phyloP scores from a whole-genome alignment of 495 filamentous ascomycete species.

The Polyplosphaeria fusca region DNA sequence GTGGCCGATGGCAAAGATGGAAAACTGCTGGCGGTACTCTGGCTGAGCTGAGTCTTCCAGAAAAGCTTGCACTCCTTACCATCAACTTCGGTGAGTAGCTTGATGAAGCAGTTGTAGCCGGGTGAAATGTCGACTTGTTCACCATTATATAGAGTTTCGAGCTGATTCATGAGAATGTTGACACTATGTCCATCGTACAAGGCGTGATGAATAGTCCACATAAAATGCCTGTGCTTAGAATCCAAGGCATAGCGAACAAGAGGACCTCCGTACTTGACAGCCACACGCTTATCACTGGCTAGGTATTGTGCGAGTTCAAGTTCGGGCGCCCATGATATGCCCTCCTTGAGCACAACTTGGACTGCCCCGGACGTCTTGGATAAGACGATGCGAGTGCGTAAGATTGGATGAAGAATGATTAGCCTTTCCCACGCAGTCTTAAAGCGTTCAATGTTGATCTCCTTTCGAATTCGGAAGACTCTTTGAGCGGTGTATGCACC shows the following conservation, averaged over 20 bases:
- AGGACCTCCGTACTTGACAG: conserved; percentile 11
- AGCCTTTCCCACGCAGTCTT: conserved; percentile 54
- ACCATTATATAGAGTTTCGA: conserved; percentile 13
- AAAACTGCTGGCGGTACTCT: conserved; percentile 8
- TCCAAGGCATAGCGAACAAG: conserved; percentile 13
- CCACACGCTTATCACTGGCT: conserved; percentile 1
- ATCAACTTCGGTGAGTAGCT: conserved; percentile 14
- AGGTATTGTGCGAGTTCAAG: conserved; percentile 11
- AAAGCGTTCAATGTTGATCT: conserved; percentile 49
- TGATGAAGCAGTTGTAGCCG: conserved; percentile 10
- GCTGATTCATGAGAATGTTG: conserved; percentile 9
- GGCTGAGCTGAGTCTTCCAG: conserved; percentile 15
- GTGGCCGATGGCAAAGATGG: conserved; percentile 11
- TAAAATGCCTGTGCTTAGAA: conserved; percentile 13
- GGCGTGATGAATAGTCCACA: conserved; percentile 34
- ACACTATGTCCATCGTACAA: conserved; percentile 22
- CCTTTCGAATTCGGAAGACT: conserved; percentile 46
- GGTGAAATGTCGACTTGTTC: background rate
- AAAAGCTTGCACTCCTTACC: conserved; percentile 6
- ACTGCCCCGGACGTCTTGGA: conserved; percentile 41
- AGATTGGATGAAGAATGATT: conserved; percentile 44
- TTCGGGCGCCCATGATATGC: conserved; percentile 11
- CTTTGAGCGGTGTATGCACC: conserved; percentile 58
- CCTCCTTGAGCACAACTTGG: conserved; percentile 49
- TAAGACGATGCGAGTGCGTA: conserved; percentile 47